Base-by-base conservation (phyloP, 352 stramenopile species). In the Globisporangium radiosum region DNA sequence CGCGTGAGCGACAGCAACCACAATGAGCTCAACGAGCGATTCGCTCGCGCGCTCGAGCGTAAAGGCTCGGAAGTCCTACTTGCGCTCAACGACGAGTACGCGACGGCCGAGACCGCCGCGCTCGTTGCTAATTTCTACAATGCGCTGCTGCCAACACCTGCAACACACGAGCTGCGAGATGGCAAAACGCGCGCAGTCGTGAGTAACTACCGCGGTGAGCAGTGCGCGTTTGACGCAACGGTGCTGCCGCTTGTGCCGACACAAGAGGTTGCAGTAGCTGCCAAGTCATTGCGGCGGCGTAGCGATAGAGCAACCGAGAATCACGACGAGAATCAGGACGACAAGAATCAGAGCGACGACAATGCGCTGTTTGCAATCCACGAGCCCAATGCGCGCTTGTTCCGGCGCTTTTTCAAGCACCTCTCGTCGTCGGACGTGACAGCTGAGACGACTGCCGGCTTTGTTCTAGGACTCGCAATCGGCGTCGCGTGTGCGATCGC, bases 41-140 rank as follows among this genome's bases (percentile, higher is more conserved):
- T 84, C 49, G 51, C 66, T 7, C 60, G 48, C 13, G 67, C 78
- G 25, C 68, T 94, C 1, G 65, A 74, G 42, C 76, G 83, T 38
- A 65, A 65, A 38, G 81, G 79, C 0, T 59, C 76, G 3, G 77
- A 90, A 55, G 70, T 90, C 15, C 54, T 93, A 17, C 55, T 91
- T 33, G 84, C 84, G 6, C 69, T 94, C n/a, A 94, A 94, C 55
- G 84, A 94, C 64, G 84, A 90, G 65, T 94, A 90, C 73, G 58
- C 61, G 0, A 63, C 69, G 9, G 57, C 73, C 0, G 67, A 79
- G 52, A 91, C 79, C 0, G 79, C 80, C 0, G 64, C 71, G 42
- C 56, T 88, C 2, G 78, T 90, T 17, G 60, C 63, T 25, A 59
- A 69, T 14, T 92, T 92, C 64, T 90, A 88, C 59, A 61, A 67